These are phyloP conservation scores for Cyanidioschyzon merolae DNA, from an alignment of 23 red algal species.

Conservation along the genomic window DNA sequence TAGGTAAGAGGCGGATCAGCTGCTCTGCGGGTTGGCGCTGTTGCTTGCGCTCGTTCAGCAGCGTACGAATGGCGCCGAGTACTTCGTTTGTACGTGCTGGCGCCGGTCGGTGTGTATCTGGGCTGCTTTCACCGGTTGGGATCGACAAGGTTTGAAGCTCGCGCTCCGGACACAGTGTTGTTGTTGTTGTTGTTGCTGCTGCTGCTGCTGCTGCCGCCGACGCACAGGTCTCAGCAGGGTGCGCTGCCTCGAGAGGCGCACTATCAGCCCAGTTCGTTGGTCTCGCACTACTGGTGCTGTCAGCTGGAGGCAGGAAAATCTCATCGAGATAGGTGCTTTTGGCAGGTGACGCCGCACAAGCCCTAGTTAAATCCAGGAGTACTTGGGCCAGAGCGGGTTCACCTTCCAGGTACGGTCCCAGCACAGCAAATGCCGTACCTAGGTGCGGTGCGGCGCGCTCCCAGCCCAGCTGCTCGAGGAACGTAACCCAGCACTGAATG, in stretches of 20 bases:
- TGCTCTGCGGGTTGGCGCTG: not conserved
- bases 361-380: constrained; percentile 18
- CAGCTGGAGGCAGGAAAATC: not conserved
- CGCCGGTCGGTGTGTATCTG: not conserved
- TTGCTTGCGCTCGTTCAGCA: not conserved
- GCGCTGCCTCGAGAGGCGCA: not conserved
- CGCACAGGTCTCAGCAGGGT: not conserved
- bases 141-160: no score
- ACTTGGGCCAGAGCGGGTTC: constrained; percentile 18
- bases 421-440: constrained; percentile 33
- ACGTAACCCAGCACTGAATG: constrained; percentile 40
- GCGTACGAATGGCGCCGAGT: not conserved
- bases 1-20: not conserved
- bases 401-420: constrained; percentile 29
- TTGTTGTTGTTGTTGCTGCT: no score
- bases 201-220: not conserved
- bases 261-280: no score
- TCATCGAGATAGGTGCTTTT: not conserved
- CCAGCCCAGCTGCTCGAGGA: constrained; percentile 40
- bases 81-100: not conserved
- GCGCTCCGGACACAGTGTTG: no score
- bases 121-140: not conserved
- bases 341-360: not conserved
- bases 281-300: no score
- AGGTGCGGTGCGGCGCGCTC: constrained; percentile 30